Percentiles rank a stretch among this genome's conserved stretches.
These are phyloP conservation scores for Rhinocladiella similis DNA, from an alignment of 2,329 filamentous ascomycete genomes.

Conservation along the genomic window DNA sequence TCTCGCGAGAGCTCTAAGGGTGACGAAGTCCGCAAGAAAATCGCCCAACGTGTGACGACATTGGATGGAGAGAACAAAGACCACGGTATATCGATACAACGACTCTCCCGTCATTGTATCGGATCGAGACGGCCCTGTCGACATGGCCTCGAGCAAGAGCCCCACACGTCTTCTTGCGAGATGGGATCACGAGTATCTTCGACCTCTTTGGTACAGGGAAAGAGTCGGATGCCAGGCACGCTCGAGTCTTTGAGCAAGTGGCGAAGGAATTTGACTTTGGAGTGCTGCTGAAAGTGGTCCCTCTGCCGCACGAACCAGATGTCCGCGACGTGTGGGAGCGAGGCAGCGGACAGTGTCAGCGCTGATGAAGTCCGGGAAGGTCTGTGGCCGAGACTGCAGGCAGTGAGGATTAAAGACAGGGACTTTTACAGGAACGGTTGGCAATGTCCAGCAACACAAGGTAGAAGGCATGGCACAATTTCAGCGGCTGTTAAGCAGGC, in stretches of 20 bases:
- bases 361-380: background rate
- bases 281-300: slow-evolving; percentile 26
- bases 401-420: slow-evolving; percentile 1
- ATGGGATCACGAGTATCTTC: slow-evolving; percentile 31
- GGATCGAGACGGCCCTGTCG: slow-evolving; percentile 26
- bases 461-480: slow-evolving; percentile 10
- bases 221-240: background rate
- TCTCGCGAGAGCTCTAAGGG: slow-evolving; percentile 4
- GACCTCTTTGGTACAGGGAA: slow-evolving; percentile 30
- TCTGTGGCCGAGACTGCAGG: no score
- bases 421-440: slow-evolving; percentile 15
- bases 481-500: no score
- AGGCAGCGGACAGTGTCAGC: background rate
- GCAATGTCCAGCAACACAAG: slow-evolving; percentile 14
- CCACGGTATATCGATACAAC: slow-evolving; percentile 29
- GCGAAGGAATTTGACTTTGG: slow-evolving; percentile 6
- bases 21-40: background rate
- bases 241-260: slow-evolving; percentile 1
- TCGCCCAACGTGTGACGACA: slow-evolving; percentile 1
- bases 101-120: slow-evolving; percentile 23
- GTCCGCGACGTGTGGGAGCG: slow-evolving; percentile 29
- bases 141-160: slow-evolving; percentile 35
- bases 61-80: slow-evolving; percentile 23
- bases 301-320: slow-evolving; percentile 26
- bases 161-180: slow-evolving; percentile 35